Base-by-base conservation (phyloP, 352 stramenopile species). In the Phytophthora uliginosa region DNA sequence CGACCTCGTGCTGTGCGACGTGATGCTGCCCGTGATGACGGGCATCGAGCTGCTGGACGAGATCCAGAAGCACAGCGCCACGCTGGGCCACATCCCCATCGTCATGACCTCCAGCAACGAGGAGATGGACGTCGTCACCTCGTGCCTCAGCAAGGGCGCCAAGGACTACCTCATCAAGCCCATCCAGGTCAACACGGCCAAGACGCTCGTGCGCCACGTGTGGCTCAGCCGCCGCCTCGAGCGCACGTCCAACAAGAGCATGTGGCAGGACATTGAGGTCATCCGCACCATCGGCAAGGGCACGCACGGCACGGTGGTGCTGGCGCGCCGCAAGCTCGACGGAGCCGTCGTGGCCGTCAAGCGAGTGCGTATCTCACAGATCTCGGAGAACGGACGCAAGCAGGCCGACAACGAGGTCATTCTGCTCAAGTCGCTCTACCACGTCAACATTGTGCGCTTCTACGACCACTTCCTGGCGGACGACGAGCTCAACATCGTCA, bases 121-220 rank as follows among this genome's bases (percentile, higher is more conserved):
- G 74, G 91, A 96, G 65, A 96, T 97, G 87, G 88, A 96, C 66
- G 90, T 97, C 12, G 90, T 97, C 68, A 97, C 90, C 60, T 94
- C 87, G 36, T 97, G 90, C 62, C 75, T 97, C 13, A 95, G 88
- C 69, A 96, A 96, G 48, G 91, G 91, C 45, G 90, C 91, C 51
- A 97, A 97, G 69, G 91, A 97, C 77, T 97, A 97, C 56, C 64
- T 97, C 42, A 96, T 97, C 77, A 97, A 97, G 75, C 91, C 91
- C 22, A 96, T 97, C 50, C 89, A 95, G 58, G 88, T 96, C 45
- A 95, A 97, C 76, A 97, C 88, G 15, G 90, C 90, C 70, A 97
- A 97, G 87, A 97, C 90, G 38, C 84, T 97, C 33, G 89, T 97
- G 60, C 90, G 90, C 56, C 90, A 97, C 71, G 90, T 97, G 34